Evolutionary conservation across 2,329 filamentous ascomycete species (phyloP), one percentile per base, ranked within the genome.

Genomic region (Pseudogymnoascus sp.): DNA sequence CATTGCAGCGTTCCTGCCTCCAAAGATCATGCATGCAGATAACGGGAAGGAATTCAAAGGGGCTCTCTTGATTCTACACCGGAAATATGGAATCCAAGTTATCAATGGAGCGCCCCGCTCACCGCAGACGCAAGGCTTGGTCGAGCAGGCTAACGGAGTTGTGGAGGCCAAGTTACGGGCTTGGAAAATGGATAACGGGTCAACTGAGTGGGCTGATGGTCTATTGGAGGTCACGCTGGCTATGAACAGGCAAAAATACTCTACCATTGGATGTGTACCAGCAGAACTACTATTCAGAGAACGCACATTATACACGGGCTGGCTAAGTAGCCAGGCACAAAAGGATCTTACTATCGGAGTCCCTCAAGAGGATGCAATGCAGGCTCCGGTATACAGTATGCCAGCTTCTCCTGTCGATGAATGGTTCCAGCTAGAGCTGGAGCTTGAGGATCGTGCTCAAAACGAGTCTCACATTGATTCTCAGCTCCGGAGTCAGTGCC

Each of bases 11-110:
- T 66, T 66, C 59, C 7, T 62, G n/a, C 44, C 60, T 25, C 63
- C 62, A 18, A 63, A 65, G 25, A 66, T 66, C 61, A 12, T 67
- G 5, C 64, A 69, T 60, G 65, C 38, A 53, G 63, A 69, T 59
- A 68, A 69, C 63, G 37, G 62, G 2, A 64, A 40, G 12, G 64
- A 68, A 53, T 67, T 69, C n/a, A 68, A 69, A 63, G 61, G 61
- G 5, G 36, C 53, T 7, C 44, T 66, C 1, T 37, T 66, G 14
- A 34, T 64, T 38, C 37, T 69, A 10, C 38, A 66, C 31, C 37
- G 59, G 7, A 50, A 42, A 7, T 60, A 63, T 63, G 36, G 63
- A 10, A 69, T 69, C 50, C 40, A 60, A 53, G 10, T 69, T 1
- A 62, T 69, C n/a, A 66, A 67, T 64, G 25, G 65, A 53, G 18